Evolutionary conservation across 139 green algal species (phyloP), one percentile per base, ranked within the genome.

Genomic region (Parachlorella kessleri): DNA sequence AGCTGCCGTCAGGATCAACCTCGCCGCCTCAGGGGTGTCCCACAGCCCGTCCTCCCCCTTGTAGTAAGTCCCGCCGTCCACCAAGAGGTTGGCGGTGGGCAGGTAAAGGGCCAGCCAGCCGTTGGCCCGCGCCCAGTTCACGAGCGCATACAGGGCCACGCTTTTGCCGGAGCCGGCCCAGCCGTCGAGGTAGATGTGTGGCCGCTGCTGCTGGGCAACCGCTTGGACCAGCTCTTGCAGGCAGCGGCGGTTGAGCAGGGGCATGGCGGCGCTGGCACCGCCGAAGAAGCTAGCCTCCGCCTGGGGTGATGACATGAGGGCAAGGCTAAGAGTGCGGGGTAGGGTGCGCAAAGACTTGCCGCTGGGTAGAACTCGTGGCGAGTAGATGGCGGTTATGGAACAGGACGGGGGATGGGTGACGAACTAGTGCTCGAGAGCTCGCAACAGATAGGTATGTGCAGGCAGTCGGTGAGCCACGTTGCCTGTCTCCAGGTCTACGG

Each of bases 61-160:
- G 59, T 1, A 24, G 4, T 70, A 85, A 38, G 73, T 68, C 38
- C 75, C 59, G 39, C 5, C 54, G 70, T 84, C 66, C 8, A 89
- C 83, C 24, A 96, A 66, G 3, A 71, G 72, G 0, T 55, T 64
- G 14, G 89, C 92, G 9, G 84, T 84, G 23, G 91, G 91, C 1
- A 96, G 40, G 80, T 96, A 96, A 40, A 95, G 65, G 4, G 85
- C 90, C 9, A 96, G 4, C 85, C 87, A 91, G 37, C 85, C 91
- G 3, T 80, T 77, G 55, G 66, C 66, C 18, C 91, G 80, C 0
- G 87, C 91, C 82, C 84, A 90, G 48, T 90, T 81, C 70, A 89
- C 91, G 28, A 92, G 74, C 24, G 76, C 41, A 42, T 81, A 87
- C 24, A 95, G 70, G 7, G 90, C 86, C 26, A 95, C 71, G 42